These are phyloP conservation scores for Monilinia vaccinii-corymbosi DNA, from an alignment of 2,329 filamentous ascomycete genomes.

Conservation along the genomic window DNA sequence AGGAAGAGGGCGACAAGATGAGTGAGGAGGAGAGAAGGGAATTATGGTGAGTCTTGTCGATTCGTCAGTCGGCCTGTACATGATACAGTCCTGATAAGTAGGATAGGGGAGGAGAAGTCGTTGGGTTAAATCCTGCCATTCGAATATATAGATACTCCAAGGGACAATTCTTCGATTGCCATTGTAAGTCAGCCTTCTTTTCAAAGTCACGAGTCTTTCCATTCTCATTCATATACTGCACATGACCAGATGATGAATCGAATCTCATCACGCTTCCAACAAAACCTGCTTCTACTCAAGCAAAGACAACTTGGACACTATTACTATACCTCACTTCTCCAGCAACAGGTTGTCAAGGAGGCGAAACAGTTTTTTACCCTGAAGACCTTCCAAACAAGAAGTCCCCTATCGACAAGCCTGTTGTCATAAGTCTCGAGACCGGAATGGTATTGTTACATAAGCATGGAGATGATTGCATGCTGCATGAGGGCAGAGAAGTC, in stretches of 20 bases:
- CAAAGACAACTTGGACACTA: slow-evolving; percentile 82
- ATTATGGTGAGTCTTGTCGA: slow-evolving; percentile 23
- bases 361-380: slow-evolving; percentile 88
- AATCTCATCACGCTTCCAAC: slow-evolving; percentile 58
- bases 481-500: slow-evolving; percentile 83
- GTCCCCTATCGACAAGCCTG: slow-evolving; percentile 45
- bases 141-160: slow-evolving; percentile 78
- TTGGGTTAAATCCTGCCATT: slow-evolving; percentile 85
- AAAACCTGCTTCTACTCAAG: slow-evolving; percentile 35
- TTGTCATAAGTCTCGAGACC: slow-evolving; percentile 67
- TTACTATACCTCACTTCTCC: slow-evolving; percentile 77
- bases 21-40: slow-evolving; percentile 21
- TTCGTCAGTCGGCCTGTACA: not conserved
- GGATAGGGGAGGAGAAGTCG: slow-evolving; percentile 68
- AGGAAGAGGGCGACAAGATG: slow-evolving; percentile 23
- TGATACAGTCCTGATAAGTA: not conserved
- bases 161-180: slow-evolving; percentile 86
- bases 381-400: slow-evolving; percentile 44
- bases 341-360: slow-evolving; percentile 66
- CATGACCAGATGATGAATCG: slow-evolving; percentile 66
- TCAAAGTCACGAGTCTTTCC: slow-evolving; percentile 1
- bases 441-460: slow-evolving; percentile 81
- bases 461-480: slow-evolving; percentile 79
- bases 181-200: slow-evolving; percentile 59
- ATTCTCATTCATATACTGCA: not conserved